phyloP scores from a whole-genome alignment of 2,329 filamentous ascomycete genomes.

The Curvularia lunata region DNA sequence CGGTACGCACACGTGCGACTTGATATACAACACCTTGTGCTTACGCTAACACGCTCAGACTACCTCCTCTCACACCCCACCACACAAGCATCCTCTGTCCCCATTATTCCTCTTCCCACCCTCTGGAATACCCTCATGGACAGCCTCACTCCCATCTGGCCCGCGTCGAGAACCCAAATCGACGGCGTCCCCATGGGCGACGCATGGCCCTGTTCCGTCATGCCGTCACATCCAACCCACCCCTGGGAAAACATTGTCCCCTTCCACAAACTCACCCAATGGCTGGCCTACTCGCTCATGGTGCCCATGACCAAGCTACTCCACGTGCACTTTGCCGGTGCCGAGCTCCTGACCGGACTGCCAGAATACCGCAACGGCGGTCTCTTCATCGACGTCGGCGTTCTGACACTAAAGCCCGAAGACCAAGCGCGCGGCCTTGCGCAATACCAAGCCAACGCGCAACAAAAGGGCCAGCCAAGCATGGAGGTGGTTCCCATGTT shows the following conservation, averaged over 20 bases:
- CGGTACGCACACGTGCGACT: constrained; percentile 60
- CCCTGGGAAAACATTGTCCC: constrained; percentile 84
- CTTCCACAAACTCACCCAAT: constrained; percentile 90
- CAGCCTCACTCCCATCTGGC: constrained; percentile 87
- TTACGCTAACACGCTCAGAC: constrained; percentile 60
- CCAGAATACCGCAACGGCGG: constrained; percentile 94
- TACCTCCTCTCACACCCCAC: constrained; percentile 91
- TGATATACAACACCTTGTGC: background rate
- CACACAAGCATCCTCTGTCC: constrained; percentile 85
- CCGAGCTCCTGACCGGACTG: constrained; percentile 83
- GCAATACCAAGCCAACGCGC: constrained; percentile 72
- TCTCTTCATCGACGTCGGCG: constrained; percentile 82
- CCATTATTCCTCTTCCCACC: constrained; percentile 84
- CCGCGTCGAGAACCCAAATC: constrained; percentile 80
- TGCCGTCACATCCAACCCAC: constrained; percentile 75
- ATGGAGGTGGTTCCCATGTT: constrained; percentile 78
- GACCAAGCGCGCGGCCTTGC: constrained; percentile 74
- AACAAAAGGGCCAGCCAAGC: constrained; percentile 72
- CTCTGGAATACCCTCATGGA: constrained; percentile 92
- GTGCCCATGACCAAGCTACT: constrained; percentile 84
- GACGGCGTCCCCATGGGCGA: constrained; percentile 89
- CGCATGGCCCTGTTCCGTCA: constrained; percentile 86
- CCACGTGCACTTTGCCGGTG: constrained; percentile 79
- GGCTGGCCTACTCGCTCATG: constrained; percentile 94
- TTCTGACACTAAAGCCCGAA: constrained; percentile 74